phyloP scores from a whole-genome alignment of 2,329 filamentous ascomycete species.

The Didymella pomorum region DNA sequence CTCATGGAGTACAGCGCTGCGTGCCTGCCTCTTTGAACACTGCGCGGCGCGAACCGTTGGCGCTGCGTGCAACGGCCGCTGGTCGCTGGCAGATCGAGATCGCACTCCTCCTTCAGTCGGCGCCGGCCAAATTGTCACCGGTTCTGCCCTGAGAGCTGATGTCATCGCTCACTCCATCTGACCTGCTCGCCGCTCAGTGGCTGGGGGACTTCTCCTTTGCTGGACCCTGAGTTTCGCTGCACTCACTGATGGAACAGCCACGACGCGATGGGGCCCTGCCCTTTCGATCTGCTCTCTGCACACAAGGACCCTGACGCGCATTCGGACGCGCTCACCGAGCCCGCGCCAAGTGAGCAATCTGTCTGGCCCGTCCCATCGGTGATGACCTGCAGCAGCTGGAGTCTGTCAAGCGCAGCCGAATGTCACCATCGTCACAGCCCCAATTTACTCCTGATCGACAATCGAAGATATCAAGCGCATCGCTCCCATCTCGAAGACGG shows the following conservation, averaged over 20 bases:
- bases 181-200: neutral
- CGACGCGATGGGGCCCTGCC: constrained; percentile 6
- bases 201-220: neutral
- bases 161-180: neutral
- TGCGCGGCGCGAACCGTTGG: neutral
- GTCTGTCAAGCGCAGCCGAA: neutral
- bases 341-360: neutral
- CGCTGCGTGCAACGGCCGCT: neutral
- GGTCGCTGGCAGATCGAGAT: neutral
- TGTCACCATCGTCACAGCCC: constrained; percentile 6
- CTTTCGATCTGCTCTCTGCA: constrained; percentile 6
- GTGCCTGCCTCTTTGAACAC: neutral
- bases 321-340: neutral
- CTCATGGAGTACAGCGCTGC: neutral
- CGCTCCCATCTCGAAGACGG: neutral
- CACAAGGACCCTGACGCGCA: neutral
- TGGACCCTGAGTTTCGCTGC: constrained; percentile 13
- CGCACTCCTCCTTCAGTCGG: neutral
- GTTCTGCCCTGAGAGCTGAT: neutral
- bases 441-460: neutral
- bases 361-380: neutral
- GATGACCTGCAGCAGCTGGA: neutral
- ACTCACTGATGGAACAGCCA: neutral
- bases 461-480: constrained; percentile 17
- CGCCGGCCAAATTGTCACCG: neutral